Evolutionary conservation across 1,284 basidiomycete species (phyloP).

Genomic region (Puccinia polysora): DNA sequence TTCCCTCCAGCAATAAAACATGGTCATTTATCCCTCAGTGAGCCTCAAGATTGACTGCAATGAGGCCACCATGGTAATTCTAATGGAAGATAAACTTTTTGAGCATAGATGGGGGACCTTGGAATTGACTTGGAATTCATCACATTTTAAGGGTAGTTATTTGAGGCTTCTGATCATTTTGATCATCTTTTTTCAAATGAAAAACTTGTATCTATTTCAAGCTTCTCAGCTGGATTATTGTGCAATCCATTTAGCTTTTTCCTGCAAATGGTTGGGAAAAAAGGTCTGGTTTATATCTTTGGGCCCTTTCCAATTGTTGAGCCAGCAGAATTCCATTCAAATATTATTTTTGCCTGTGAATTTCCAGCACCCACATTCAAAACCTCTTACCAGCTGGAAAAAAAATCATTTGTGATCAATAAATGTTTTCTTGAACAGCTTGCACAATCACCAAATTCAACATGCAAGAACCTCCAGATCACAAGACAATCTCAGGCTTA

Average conservation of each 20-base stretch:
- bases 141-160: too few relatives aligned
- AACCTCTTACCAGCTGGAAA: slow-evolving; percentile 64
- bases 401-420: slow-evolving; percentile 81
- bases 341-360: not conserved
- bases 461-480: slow-evolving; percentile 45
- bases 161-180: too few relatives aligned
- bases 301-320: not conserved
- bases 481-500: slow-evolving; percentile 50
- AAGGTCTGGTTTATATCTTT: slow-evolving; percentile 58
- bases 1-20: too few relatives aligned
- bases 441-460: slow-evolving; percentile 78
- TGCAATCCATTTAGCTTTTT: slow-evolving; percentile 88
- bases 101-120: too few relatives aligned
- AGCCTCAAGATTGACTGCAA: too few relatives aligned
- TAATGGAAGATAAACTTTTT: too few relatives aligned
- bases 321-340: not conserved
- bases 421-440: slow-evolving; percentile 93
- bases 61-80: too few relatives aligned
- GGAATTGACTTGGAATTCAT: too few relatives aligned
- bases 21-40: too few relatives aligned
- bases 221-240: slow-evolving; percentile 81
- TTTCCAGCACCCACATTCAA: slow-evolving; percentile 63
- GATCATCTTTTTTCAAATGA: too few relatives aligned
- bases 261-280: slow-evolving; percentile 96
- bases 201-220: slow-evolving; percentile 80